Evolutionary conservation across 1,284 basidiomycete genomes (phyloP), one percentile per base, ranked within the genome.

Genomic region (Ustilago shanxiensis): DNA sequence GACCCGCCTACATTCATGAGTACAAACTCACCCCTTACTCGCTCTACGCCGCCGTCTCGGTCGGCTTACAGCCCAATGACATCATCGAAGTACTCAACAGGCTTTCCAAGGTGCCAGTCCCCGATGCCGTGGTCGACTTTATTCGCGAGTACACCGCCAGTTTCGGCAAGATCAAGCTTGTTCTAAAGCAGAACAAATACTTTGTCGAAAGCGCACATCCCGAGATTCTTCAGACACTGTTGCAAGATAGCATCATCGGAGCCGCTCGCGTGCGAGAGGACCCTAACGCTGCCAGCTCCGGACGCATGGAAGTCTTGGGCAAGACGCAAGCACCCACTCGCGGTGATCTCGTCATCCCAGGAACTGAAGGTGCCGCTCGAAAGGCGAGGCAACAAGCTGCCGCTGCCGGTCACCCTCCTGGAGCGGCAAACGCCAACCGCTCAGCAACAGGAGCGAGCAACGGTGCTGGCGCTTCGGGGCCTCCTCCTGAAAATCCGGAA

Each of bases 1-100:
- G 97, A 88, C 97, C 97, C 47, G 92, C 93, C 35, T 94, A 97
- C 87, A 96, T 99, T 74, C 97, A 99, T 88, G 97, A 99, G 89
- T 99, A 98, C 90, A 95, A 97, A 88, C 91, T 99, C 83, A 98
- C 96, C 56, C 93, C 95, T 52, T 97, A 98, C 87, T 98, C 95
- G 26, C 89, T 99, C 29, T 98, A 99, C 87, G 97, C 97, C 60
- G 97, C 97, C 62, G 96, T 99, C 72, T 98, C 95, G 16, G 97
- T 99, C 66, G 97, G 97, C 24, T 88, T 99, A 39, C 94, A 98
- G 86, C 99, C 97, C 3, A 92, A 96, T 84, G 95, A 99, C 86
- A 99, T 99, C 82, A 98, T 99, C 87, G 95, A 95, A 89, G 97
- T 95, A 18, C 79, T 88, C 45, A 88, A 88, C 57, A 80, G 84